Evolutionary conservation across 208 protist species (phyloP).

Genomic region (Herpetomonas samuelpessoai): DNA sequence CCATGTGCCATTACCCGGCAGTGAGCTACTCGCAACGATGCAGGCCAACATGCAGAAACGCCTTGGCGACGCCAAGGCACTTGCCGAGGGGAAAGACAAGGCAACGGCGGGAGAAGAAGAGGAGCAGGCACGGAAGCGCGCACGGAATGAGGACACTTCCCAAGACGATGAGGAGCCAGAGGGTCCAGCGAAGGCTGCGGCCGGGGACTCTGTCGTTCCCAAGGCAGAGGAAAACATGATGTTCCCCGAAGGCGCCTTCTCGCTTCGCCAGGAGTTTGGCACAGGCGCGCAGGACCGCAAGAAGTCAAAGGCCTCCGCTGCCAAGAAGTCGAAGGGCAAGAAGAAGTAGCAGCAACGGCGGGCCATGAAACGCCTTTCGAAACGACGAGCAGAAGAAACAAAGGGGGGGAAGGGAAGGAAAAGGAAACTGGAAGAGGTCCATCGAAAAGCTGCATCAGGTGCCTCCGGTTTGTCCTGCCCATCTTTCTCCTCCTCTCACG

Average conservation of each 20-base stretch:
- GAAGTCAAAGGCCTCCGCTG: constrained; percentile 8
- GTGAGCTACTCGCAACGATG: constrained; percentile 27
- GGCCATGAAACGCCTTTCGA: no score
- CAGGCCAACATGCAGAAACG: not conserved
- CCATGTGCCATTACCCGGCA: constrained; percentile 58
- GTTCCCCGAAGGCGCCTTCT: constrained; percentile 24
- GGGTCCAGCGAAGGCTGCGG: not conserved
- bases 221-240: constrained; percentile 6
- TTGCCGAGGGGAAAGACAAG: not conserved
- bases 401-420: no score
- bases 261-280: constrained; percentile 49
- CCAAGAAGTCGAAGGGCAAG: not conserved
- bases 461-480: no score
- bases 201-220: not conserved
- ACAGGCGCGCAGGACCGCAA: constrained; percentile 42
- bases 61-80: constrained; percentile 9
- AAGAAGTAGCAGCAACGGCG: no score
- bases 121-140: constrained; percentile 1
- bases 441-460: no score
- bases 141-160: not conserved
- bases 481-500: no score
- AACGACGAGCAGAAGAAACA: no score
- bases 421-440: constrained; percentile 1
- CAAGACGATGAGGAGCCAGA: not conserved
- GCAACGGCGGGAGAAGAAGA: constrained; percentile 3